Evolutionary conservation across 805 yeast genomes (phyloP).

Genomic region (Kodamaea kaohsiungensis): DNA sequence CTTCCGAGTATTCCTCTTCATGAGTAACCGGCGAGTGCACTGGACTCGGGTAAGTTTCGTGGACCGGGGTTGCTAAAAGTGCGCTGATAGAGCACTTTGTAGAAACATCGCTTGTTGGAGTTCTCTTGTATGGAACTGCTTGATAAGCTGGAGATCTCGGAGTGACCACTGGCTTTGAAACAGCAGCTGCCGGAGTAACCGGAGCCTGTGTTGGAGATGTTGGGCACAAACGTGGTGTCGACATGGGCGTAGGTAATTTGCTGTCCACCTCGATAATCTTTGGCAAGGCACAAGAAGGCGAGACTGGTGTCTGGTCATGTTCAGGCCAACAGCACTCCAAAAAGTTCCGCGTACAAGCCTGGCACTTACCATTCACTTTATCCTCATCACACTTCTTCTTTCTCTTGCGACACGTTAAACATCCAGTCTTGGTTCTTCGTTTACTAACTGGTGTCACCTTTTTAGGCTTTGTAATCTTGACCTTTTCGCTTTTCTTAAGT

Average conservation of each 20-base stretch:
- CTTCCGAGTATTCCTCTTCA: constrained; percentile 18
- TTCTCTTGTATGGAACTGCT: constrained; percentile 4
- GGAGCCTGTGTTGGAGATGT: constrained; percentile 4
- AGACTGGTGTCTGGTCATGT: background rate
- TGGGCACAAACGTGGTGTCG: constrained; percentile 10
- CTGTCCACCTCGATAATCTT: constrained; percentile 2
- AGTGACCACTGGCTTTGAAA: background rate
- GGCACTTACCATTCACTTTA: constrained; percentile 44
- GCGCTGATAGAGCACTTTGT: constrained; percentile 15
- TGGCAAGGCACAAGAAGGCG: background rate
- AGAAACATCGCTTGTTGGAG: constrained; percentile 6
- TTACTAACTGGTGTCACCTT: constrained; percentile 10
- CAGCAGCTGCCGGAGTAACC: background rate
- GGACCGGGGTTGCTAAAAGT: constrained; percentile 17
- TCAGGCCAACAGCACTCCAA: constrained; percentile 47
- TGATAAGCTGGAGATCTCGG: constrained; percentile 1
- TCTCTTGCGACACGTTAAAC: constrained; percentile 62
- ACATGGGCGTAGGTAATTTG: constrained; percentile 7
- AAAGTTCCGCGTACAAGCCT: constrained; percentile 45
- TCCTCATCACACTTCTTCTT: constrained; percentile 65
- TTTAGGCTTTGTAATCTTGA: constrained; percentile 16
- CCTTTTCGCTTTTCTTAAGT: background rate
- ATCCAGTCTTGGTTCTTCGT: constrained; percentile 50
- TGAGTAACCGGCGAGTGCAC: constrained; percentile 26
- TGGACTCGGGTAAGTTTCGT: constrained; percentile 34